phyloP scores from a whole-genome alignment of 2,329 filamentous ascomycete species.

The Fusarium kyushuense region DNA sequence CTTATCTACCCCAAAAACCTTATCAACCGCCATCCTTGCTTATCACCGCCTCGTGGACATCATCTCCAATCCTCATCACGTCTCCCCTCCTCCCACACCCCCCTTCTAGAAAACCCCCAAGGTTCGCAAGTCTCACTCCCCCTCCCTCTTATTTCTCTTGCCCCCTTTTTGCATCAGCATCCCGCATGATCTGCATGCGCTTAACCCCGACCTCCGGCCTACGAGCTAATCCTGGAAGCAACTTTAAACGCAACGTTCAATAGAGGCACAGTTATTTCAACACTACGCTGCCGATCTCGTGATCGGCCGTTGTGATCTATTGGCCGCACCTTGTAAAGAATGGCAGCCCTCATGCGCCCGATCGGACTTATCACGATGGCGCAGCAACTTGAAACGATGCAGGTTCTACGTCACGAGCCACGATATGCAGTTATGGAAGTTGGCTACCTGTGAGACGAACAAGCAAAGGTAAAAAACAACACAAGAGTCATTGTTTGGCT shows the following conservation, averaged over 20 bases:
- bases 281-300: conserved; percentile 31
- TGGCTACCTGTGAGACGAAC: not conserved
- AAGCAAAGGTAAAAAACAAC: not conserved
- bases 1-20: conserved; percentile 29
- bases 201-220: conserved; percentile 19
- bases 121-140: conserved; percentile 15
- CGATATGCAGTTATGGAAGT: not conserved
- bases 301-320: conserved; percentile 22
- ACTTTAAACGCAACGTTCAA: conserved; percentile 15
- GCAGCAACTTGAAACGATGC: not conserved
- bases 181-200: conserved; percentile 30
- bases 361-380: conserved; percentile 11
- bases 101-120: conserved; percentile 28
- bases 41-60: conserved; percentile 18
- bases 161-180: conserved; percentile 17
- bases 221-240: conserved; percentile 18
- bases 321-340: conserved; percentile 18
- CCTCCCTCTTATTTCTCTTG: conserved; percentile 2
- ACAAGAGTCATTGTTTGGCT: not conserved
- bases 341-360: conserved; percentile 9
- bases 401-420: conserved; percentile 8
- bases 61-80: conserved; percentile 12
- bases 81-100: conserved; percentile 13
- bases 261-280: conserved; percentile 12
- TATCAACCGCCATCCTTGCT: conserved; percentile 32